phyloP scores from a whole-genome alignment of 1,139 yeast species.

The Geotrichum phurueaensis region DNA sequence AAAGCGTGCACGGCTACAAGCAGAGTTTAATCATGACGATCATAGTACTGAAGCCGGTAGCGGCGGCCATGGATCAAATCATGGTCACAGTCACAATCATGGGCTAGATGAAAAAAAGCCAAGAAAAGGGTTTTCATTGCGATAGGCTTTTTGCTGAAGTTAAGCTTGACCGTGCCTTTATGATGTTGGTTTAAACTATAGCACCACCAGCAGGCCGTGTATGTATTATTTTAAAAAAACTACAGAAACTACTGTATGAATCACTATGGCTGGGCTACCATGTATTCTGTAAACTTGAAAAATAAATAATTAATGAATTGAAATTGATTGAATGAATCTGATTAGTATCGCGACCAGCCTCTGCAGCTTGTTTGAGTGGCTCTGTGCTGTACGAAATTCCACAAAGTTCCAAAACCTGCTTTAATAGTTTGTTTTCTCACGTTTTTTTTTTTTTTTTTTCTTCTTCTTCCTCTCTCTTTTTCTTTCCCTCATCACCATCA shows the following conservation, averaged over 20 bases:
- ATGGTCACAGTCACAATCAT: slow-evolving; percentile 36
- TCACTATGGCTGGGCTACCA: no score
- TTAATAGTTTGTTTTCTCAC: not conserved
- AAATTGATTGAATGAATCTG: no score
- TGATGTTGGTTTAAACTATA: no score
- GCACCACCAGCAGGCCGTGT: no score
- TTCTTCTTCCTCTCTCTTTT: not conserved
- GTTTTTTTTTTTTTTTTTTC: not conserved
- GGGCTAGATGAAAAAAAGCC: slow-evolving; percentile 52
- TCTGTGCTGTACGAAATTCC: not conserved
- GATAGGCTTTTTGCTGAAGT: slow-evolving; percentile 20
- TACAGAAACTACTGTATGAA: no score
- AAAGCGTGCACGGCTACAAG: slow-evolving; percentile 78
- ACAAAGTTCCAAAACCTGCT: not conserved
- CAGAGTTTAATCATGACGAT: slow-evolving; percentile 33
- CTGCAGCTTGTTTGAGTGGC: not conserved
- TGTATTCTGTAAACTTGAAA: no score
- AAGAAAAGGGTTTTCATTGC: slow-evolving; percentile 50
- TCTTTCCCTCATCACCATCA: not conserved
- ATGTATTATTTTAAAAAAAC: no score
- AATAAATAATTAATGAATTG: no score
- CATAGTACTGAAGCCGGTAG: not conserved
- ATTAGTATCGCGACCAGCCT: not conserved
- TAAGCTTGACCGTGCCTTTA: no score
- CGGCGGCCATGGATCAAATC: not conserved